Base-by-base conservation (phyloP, 2,329 filamentous ascomycete species). In the Stachybotrys chlorohalonatus region DNA sequence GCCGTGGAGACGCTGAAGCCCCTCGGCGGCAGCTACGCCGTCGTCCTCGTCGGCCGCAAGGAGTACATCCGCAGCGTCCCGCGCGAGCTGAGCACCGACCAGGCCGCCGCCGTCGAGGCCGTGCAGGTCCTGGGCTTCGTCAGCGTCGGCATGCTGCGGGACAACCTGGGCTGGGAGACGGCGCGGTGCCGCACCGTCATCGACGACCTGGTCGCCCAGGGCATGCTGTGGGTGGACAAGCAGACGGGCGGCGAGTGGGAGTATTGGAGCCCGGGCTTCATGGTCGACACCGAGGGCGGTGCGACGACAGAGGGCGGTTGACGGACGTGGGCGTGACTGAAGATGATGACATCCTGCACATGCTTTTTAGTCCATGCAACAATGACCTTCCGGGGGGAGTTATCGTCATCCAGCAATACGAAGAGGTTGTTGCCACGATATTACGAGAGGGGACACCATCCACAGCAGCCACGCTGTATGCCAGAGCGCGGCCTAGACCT, bases 31-130 rank as follows among this genome's bases (percentile, higher is more conserved):
- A 90, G 91, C 16, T 96, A 96, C 71, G 87, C 85, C 31, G 86
- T 96, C 55, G 80, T 96, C 59, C 84, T 80, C 54, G 89, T 99
- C 57, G 94, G 94, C 7, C 84, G 84, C 60, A 89, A 88, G 65
- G 83, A 88, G 58, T 94, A 96, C 72, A 93, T 99, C 54, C 84
- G 94, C 31, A 95, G 90, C 4, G 86, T 99, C 47, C 94, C 94
- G 1, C 94, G 95, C 69, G 94, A 99, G 73, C 80, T 99, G 58
- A 96, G 95, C 68, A 92, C 84, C 13, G 94, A 99, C 68, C 94
- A 99, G 75, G 89, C 89, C 52, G 89, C 87, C 2, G 93, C 96
- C 11, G 80, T 99, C 7, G 94, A 97, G 75, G 92, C 89, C 1
- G 90, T 90, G 7, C 90, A 96, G 70, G 78, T 96, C 9, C 76